Evolutionary conservation across 2,329 filamentous ascomycete genomes (phyloP).

Genomic region (Huntiella bhutanensis): DNA sequence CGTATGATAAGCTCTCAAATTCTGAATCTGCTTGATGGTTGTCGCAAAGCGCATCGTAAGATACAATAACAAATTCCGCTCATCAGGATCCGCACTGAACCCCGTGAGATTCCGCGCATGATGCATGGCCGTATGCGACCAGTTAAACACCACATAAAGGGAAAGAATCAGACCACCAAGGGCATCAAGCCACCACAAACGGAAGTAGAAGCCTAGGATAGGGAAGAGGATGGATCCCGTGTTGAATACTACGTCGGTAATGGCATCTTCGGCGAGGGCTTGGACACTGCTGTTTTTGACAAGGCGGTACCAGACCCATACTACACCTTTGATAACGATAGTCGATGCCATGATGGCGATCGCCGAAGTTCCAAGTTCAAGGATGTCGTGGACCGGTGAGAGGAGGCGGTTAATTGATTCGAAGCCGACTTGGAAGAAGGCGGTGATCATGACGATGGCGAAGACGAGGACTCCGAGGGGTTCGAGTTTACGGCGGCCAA

Average conservation of each 20-base stretch:
- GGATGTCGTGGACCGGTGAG: slow-evolving; percentile 41
- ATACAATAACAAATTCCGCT: slow-evolving; percentile 73
- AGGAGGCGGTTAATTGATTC: slow-evolving; percentile 48
- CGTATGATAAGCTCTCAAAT: slow-evolving; percentile 66
- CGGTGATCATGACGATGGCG: slow-evolving; percentile 71
- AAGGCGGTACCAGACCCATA: slow-evolving; percentile 75
- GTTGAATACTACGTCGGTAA: slow-evolving; percentile 77
- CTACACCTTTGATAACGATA: slow-evolving; percentile 61
- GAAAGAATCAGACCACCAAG: slow-evolving; percentile 64
- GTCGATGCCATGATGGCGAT: slow-evolving; percentile 67
- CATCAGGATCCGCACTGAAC: slow-evolving; percentile 58
- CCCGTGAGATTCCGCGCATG: slow-evolving; percentile 70
- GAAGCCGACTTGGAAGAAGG: slow-evolving; percentile 59
- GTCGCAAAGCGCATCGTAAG: slow-evolving; percentile 86
- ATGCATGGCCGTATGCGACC: slow-evolving; percentile 52
- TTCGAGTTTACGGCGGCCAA: slow-evolving; percentile 59
- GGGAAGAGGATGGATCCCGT: slow-evolving; percentile 77
- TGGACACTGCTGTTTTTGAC: slow-evolving; percentile 76
- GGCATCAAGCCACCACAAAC: slow-evolving; percentile 69
- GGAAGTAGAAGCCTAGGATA: slow-evolving; percentile 54
- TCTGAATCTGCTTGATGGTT: slow-evolving; percentile 70
- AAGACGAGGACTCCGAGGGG: slow-evolving; percentile 68
- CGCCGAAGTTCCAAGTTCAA: slow-evolving; percentile 54
- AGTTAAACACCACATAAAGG: slow-evolving; percentile 59
- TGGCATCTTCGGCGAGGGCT: slow-evolving; percentile 42